These are phyloP conservation scores for Ogataea allantospora DNA, from an alignment of 805 yeast species.

Conservation along the genomic window DNA sequence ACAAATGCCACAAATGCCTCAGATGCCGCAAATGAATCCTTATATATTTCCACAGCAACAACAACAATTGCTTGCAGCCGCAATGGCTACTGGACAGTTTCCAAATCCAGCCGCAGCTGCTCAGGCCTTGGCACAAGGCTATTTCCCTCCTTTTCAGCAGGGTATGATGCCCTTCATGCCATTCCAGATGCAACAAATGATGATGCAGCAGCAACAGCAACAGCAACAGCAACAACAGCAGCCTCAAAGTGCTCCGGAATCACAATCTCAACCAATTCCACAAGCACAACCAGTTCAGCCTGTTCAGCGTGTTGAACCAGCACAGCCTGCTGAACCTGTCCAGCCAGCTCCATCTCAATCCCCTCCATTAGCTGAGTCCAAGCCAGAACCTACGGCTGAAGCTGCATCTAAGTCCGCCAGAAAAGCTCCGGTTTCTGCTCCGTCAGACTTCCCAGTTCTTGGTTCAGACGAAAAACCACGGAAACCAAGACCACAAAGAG, in stretches of 20 bases:
- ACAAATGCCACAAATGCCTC: conserved; percentile 12
- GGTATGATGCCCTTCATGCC: conserved; percentile 27
- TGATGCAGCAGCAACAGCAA: conserved; percentile 9
- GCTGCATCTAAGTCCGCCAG: background rate
- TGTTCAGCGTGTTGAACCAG: conserved; percentile 17
- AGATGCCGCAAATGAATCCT: conserved; percentile 25
- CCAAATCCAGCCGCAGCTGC: conserved; percentile 33
- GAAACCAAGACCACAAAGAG: conserved; percentile 29
- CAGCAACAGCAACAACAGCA: conserved; percentile 25
- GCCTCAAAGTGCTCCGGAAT: conserved; percentile 20
- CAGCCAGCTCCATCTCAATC: background rate
- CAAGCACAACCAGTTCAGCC: conserved; percentile 22
- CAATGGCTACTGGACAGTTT: conserved; percentile 35
- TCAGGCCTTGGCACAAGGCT: conserved; percentile 33
- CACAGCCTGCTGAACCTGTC: conserved; percentile 13
- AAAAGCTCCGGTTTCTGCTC: background rate
- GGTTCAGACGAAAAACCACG: conserved; percentile 14
- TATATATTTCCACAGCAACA: conserved; percentile 33
- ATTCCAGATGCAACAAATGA: conserved; percentile 17
- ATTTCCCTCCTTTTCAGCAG: conserved; percentile 27
- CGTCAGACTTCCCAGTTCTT: conserved; percentile 8
- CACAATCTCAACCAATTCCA: conserved; percentile 16
- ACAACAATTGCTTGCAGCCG: conserved; percentile 32
- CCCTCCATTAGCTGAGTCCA: too few species aligned
- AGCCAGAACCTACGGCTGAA: too few species aligned